Evolutionary conservation across 164 flowering plant species (phyloP).

Genomic region (Annona cherimola): DNA sequence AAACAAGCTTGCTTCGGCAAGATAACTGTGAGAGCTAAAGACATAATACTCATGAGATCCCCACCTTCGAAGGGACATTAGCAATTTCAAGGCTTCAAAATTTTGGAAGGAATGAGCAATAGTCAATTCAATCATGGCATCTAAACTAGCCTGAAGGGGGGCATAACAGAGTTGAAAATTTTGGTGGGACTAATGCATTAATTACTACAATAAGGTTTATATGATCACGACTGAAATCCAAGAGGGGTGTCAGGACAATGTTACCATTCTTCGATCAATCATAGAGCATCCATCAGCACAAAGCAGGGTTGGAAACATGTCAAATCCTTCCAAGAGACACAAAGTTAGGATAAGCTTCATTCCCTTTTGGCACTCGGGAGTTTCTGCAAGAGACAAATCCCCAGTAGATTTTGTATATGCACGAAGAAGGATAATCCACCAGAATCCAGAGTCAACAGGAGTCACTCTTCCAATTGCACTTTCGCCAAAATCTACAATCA

Average conservation of each 20-base stretch:
- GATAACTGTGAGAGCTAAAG: too few species aligned
- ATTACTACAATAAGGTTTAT: too few species aligned
- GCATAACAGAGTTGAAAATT: too few species aligned
- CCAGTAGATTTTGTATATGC: constrained; percentile 80
- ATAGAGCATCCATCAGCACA: constrained; percentile 88
- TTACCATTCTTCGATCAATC: constrained; percentile 91
- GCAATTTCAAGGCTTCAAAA: too few species aligned
- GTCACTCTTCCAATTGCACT: constrained; percentile 92
- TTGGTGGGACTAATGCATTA: too few species aligned
- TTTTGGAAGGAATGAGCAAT: too few species aligned
- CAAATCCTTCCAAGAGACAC: constrained; percentile 87
- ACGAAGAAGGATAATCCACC: constrained; percentile 85
- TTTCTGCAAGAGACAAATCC: constrained; percentile 59
- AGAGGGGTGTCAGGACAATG: neutral
- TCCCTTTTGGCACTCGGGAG: constrained; percentile 75
- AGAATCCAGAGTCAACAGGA: constrained; percentile 89
- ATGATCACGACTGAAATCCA: neutral
- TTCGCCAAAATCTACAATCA: constrained; percentile 81
- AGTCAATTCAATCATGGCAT: too few species aligned
- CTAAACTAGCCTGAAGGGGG: too few species aligned
- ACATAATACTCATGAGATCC: too few species aligned
- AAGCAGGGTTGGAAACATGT: constrained; percentile 81
- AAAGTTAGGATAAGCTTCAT: constrained; percentile 68
- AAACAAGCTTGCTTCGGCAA: too few species aligned
- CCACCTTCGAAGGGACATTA: too few species aligned